These are phyloP conservation scores for Diaporthe australafricana DNA, from an alignment of 2,329 filamentous ascomycete species.

Conservation along the genomic window DNA sequence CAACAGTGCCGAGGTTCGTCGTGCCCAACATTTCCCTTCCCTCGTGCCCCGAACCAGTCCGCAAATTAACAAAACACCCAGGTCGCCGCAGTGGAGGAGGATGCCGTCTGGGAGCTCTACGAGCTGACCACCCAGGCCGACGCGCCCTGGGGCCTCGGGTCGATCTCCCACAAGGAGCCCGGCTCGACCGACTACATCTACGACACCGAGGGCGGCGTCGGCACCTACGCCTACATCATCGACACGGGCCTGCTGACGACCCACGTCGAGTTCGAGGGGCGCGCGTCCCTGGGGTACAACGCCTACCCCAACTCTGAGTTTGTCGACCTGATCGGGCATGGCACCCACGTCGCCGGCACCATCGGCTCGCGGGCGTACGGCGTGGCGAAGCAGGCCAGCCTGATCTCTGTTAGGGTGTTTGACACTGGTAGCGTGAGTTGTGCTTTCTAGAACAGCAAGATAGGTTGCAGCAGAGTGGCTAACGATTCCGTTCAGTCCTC, in stretches of 20 bases:
- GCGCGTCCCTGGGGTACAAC: conserved; percentile 46
- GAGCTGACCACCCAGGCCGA: conserved; percentile 31
- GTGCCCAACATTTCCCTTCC: too few relatives aligned
- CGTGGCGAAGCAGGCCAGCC: conserved; percentile 46
- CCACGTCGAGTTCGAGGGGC: conserved; percentile 49
- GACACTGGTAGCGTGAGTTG: conserved; percentile 5
- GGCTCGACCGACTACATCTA: conserved; percentile 41
- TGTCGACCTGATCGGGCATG: conserved; percentile 42
- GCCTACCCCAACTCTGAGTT: conserved; percentile 40
- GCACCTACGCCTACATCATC: conserved; percentile 54
- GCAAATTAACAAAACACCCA: background rate
- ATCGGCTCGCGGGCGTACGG: conserved; percentile 46
- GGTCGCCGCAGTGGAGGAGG: conserved; percentile 33
- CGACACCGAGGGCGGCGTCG: conserved; percentile 41
- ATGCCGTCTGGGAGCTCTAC: conserved; percentile 27
- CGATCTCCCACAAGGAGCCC: conserved; percentile 42
- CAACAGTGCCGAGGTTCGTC: conserved; percentile 43
- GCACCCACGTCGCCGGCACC: conserved; percentile 49
- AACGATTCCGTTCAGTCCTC: background rate
- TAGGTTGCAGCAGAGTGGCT: rapidly evolving
- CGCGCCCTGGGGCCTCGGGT: conserved; percentile 43
- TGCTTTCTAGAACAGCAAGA: background rate
- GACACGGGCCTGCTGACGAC: conserved; percentile 56
- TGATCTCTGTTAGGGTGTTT: conserved; percentile 49
- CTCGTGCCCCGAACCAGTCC: too few relatives aligned